These are phyloP conservation scores for Coemansia sp. DNA, from an alignment of 192 early-diverging fungal genomes.

Conservation along the genomic window DNA sequence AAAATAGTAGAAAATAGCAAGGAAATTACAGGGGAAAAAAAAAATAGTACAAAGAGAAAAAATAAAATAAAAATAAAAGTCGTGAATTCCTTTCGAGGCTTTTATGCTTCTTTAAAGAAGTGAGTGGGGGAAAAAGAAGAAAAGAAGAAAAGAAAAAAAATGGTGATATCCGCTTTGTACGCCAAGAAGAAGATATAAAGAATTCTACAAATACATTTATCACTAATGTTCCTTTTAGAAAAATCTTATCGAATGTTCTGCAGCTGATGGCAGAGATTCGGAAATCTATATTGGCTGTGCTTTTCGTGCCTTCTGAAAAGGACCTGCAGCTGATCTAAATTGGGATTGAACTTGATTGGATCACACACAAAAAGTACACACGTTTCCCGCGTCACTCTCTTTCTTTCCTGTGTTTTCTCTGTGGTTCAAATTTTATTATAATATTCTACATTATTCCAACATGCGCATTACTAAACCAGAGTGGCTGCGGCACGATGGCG, in stretches of 20 bases:
- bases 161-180: too few relatives aligned
- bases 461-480: slow-evolving; percentile 73
- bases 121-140: too few relatives aligned
- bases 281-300: too few relatives aligned
- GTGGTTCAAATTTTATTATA: background rate
- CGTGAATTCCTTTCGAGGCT: too few relatives aligned
- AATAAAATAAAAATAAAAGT: too few relatives aligned
- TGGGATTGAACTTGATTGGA: background rate
- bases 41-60: background rate
- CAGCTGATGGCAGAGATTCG: too few relatives aligned
- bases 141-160: too few relatives aligned
- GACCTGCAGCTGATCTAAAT: too few relatives aligned
- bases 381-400: background rate
- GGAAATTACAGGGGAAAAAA: slow-evolving; percentile 9
- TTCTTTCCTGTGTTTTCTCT: background rate
- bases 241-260: background rate
- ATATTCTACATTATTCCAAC: background rate
- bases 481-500: slow-evolving; percentile 74
- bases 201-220: too few relatives aligned
- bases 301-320: too few relatives aligned
- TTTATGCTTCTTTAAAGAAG: too few relatives aligned
- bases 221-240: background rate
- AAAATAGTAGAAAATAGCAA: background rate
- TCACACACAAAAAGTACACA: background rate
- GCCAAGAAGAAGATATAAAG: too few relatives aligned